A percentile compares a stretch with the other conserved stretches of the same genome.
phyloP scores from a whole-genome alignment of 495 filamentous ascomycete species.

The Penicillium egyptiacum region DNA sequence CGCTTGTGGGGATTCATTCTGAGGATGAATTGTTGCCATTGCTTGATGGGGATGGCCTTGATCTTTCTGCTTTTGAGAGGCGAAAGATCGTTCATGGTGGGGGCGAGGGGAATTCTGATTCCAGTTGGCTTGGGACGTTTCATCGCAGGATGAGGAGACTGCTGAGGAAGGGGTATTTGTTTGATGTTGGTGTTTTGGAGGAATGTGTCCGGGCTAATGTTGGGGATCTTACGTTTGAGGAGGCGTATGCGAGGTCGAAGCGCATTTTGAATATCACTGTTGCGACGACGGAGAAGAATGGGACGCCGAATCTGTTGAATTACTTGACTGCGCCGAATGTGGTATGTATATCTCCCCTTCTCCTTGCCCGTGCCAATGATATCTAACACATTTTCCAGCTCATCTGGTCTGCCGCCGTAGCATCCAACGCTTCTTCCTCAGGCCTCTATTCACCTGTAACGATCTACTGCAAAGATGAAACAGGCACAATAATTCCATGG shows the following conservation, averaged over 20 bases:
- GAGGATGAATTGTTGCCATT: slow-evolving; percentile 81
- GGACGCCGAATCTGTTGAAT: slow-evolving; percentile 82
- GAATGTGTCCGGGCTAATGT: slow-evolving; percentile 84
- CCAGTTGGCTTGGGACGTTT: slow-evolving; percentile 56
- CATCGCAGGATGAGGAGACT: slow-evolving; percentile 64
- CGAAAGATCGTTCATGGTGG: slow-evolving; percentile 22
- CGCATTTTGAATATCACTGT: slow-evolving; percentile 92
- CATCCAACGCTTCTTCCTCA: slow-evolving; percentile 77
- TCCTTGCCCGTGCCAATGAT: not conserved
- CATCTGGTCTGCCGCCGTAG: slow-evolving; percentile 90
- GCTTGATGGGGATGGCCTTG: slow-evolving; percentile 75
- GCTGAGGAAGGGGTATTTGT: slow-evolving; percentile 72
- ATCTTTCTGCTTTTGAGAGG: slow-evolving; percentile 73
- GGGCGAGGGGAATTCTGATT: slow-evolving; percentile 5
- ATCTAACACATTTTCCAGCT: slow-evolving; percentile 45
- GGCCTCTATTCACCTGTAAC: slow-evolving; percentile 62
- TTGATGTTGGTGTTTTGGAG: slow-evolving; percentile 79
- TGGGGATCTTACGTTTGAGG: slow-evolving; percentile 90
- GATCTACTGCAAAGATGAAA: slow-evolving; percentile 79
- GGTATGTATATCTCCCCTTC: slow-evolving; percentile 50
- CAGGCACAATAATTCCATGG: slow-evolving; percentile 81
- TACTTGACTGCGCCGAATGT: slow-evolving; percentile 95
- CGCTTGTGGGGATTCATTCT: slow-evolving; percentile 83
- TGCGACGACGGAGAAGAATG: slow-evolving; percentile 67
- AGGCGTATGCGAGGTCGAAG: slow-evolving; percentile 84